Base-by-base conservation (phyloP, 495 filamentous ascomycete genomes). In the Trypethelium eluteriae region DNA sequence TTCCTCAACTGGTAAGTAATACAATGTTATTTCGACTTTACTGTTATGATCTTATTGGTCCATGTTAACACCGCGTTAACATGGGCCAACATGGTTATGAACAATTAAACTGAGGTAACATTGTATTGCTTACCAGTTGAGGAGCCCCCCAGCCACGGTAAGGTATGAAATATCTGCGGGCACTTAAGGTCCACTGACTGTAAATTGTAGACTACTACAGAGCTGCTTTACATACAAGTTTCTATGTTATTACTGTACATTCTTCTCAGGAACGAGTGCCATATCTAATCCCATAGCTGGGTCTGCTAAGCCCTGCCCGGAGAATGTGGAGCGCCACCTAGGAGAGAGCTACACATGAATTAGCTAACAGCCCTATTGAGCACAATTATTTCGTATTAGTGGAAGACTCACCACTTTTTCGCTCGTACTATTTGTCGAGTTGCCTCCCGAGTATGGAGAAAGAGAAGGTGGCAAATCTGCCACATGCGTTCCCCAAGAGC, bases 391-490 rank as follows among this genome's bases (percentile, higher is more conserved):
- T n/a, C 9, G 34, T 3, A 35, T 36, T 9, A 9, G 32, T 35
- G 32, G 53, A 32, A 59, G 32, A 59, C 53, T 59, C 14, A 34
- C 32, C 7, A 59, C 18, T 36, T 59, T 59, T 25, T 25, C 25
- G 49, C 2, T 53, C 10, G 53, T 59, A 14, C 11, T 36, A 14
- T 59, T 59, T 7, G 53, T 59, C 7, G 53, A 59, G 36, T 59
- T 59, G 14, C 10, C 34, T 9, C 32, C 53, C 32, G 53, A 59
- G 18, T 59, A 59, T 35, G 34, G 25, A 14, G 67, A 65, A 38
- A 68, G 59, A 50, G 82, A 84, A n/a, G 82, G 82, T 34, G 83
- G 83, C 39, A 84, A 59, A 75, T 84, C 83, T 63, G 79, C 74
- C 32, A 71, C 64, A n/a, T 59, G 68, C 6, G 81, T 83, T 44